Conservation (phyloP, 192 early-diverging fungal genomes). For the Spizellomyces sp. region DNA sequence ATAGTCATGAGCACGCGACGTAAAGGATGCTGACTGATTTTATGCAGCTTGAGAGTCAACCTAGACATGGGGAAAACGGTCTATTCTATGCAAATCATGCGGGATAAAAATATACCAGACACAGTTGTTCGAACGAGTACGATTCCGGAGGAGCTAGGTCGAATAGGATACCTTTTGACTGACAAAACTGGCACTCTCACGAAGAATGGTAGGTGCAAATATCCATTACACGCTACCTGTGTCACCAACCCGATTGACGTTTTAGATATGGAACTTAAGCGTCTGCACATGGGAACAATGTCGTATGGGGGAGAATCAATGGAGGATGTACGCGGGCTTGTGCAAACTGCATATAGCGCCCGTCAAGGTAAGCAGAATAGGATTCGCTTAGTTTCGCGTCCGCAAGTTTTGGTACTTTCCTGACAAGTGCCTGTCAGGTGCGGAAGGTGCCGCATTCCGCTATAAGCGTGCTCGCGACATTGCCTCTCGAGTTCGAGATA, state of each 20-base stretch:
- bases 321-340: slow-evolving; percentile 78
- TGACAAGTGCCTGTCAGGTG: no score
- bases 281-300: slow-evolving; percentile 95
- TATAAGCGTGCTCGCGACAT: slow-evolving; percentile 77
- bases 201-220: slow-evolving; percentile 68
- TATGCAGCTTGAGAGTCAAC: slow-evolving; percentile 79
- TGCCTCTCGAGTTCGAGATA: slow-evolving; percentile 81
- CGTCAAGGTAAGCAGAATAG: not conserved
- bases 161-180: slow-evolving; percentile 89
- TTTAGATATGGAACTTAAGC: slow-evolving; percentile 91
- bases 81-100: slow-evolving; percentile 88
- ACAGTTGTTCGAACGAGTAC: slow-evolving; percentile 93
- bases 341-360: slow-evolving; percentile 46
- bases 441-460: slow-evolving; percentile 27
- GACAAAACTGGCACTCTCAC: slow-evolving; percentile 98
- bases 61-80: slow-evolving; percentile 96
- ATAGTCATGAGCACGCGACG: slow-evolving; percentile 3
- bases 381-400: no score
- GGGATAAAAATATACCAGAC: slow-evolving; percentile 77
- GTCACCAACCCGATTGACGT: not conserved
- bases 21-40: not conserved
- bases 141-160: slow-evolving; percentile 93
- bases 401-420: no score
- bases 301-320: slow-evolving; percentile 87
- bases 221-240: not conserved